Evolutionary conservation across 352 stramenopile genomes (phyloP).

Genomic region (Globisporangium lucens): DNA sequence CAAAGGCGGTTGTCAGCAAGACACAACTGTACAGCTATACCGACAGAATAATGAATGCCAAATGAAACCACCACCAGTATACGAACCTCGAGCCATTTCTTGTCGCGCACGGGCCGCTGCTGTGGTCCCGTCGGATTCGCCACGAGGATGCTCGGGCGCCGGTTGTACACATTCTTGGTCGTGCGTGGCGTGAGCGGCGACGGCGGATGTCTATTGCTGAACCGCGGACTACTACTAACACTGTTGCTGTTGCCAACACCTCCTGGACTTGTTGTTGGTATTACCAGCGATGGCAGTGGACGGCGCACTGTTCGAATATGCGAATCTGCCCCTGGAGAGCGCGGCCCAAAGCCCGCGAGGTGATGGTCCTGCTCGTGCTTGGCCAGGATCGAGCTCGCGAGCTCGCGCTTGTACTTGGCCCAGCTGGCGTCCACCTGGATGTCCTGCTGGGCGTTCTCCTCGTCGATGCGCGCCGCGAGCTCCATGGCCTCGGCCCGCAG

Average conservation of each 20-base stretch:
- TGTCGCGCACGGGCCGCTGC: constrained; percentile 27
- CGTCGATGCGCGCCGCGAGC: constrained; percentile 38
- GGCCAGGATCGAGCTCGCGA: constrained; percentile 35
- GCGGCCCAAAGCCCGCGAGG: constrained; percentile 35
- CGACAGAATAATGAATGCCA: too few species aligned
- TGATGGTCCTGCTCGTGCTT: constrained; percentile 35
- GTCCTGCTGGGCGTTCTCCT: constrained; percentile 38
- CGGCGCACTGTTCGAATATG: constrained; percentile 15
- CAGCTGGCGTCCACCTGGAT: constrained; percentile 45
- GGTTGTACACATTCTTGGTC: constrained; percentile 1
- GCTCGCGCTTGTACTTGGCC: constrained; percentile 46
- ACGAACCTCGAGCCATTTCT: constrained; percentile 36
- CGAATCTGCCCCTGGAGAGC: constrained; percentile 18
- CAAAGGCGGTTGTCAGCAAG: not conserved
- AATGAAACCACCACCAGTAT: too few species aligned
- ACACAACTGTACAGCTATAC: too few species aligned
- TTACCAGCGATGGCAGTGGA: not conserved
- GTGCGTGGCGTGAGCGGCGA: not conserved
- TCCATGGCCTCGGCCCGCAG: constrained; percentile 39
- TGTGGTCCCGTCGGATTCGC: not conserved
- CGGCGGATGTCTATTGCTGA: constrained; percentile 1
- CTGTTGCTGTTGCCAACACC: not conserved
- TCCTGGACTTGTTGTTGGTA: not conserved
- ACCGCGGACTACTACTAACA: not conserved
- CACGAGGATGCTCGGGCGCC: constrained; percentile 17